phyloP scores from a whole-genome alignment of 768 basidiomycete species.

The Leccinum boreale region DNA sequence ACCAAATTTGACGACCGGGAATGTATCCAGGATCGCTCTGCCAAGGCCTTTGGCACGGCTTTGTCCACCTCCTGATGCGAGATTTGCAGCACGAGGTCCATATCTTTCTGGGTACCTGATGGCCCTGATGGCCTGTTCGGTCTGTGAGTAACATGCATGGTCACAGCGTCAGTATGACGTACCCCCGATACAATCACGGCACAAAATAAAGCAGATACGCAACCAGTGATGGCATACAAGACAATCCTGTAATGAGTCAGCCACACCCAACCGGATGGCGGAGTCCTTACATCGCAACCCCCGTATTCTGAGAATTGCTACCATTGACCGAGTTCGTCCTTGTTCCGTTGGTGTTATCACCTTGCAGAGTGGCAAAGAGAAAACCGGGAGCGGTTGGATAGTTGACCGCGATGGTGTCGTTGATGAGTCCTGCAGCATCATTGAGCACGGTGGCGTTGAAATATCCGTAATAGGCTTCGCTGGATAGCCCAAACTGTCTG shows the following conservation, averaged over 20 bases:
- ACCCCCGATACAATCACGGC: conserved; percentile 85
- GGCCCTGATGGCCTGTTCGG: conserved; percentile 69
- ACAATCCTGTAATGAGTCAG: conserved; percentile 52
- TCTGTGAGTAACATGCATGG: not conserved
- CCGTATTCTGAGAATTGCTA: conserved; percentile 39
- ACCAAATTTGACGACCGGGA: conserved; percentile 89
- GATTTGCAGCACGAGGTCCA: conserved; percentile 59
- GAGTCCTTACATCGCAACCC: conserved; percentile 71
- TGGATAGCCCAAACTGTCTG: conserved; percentile 51
- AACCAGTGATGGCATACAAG: conserved; percentile 84
- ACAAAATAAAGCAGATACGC: conserved; percentile 81
- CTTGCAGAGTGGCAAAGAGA: conserved; percentile 66
- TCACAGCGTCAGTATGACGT: conserved; percentile 25
- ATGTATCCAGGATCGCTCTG: conserved; percentile 92
- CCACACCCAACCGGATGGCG: not conserved
- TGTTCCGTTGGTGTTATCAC: conserved; percentile 43
- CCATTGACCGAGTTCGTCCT: conserved; percentile 10
- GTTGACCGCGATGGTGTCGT: conserved; percentile 39
- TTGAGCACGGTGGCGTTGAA: conserved; percentile 69
- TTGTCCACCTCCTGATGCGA: conserved; percentile 38
- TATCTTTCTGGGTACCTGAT: conserved; percentile 90
- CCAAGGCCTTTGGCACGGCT: conserved; percentile 83
- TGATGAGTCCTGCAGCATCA: conserved; percentile 40
- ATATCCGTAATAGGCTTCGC: conserved; percentile 47
- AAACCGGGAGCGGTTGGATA: conserved; percentile 52